phyloP scores from a whole-genome alignment of 2,329 filamentous ascomycete genomes.

The Septoria linicola region DNA sequence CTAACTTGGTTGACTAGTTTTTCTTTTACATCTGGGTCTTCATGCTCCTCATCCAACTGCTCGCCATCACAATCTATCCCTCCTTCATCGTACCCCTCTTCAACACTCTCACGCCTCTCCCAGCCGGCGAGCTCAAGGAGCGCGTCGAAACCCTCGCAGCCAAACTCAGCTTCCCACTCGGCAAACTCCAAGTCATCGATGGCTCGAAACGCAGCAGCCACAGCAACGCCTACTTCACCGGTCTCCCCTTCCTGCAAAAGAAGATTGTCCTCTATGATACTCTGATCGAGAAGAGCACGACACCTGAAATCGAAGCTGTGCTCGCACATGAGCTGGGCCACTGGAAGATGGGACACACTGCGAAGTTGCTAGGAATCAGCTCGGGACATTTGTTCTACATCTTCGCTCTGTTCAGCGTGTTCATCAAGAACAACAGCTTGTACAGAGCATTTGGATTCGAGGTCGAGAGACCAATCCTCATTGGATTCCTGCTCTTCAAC shows the following conservation, averaged over 20 bases:
- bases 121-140: constrained; percentile 83
- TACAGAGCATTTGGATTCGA: constrained; percentile 90
- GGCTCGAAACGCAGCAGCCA: constrained; percentile 85
- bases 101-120: constrained; percentile 93
- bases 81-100: constrained; percentile 92
- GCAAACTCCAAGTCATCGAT: constrained; percentile 92
- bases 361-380: constrained; percentile 76
- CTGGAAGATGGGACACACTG: constrained; percentile 95
- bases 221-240: constrained; percentile 94
- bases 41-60: constrained; percentile 81
- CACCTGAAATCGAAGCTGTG: constrained; percentile 90
- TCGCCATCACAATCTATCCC: constrained; percentile 94
- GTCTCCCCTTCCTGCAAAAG: constrained; percentile 98
- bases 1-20: constrained; percentile 52
- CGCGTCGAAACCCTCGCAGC: constrained; percentile 81
- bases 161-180: constrained; percentile 84
- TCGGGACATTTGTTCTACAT: constrained; percentile 94
- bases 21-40: constrained; percentile 99
- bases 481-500: constrained; percentile 96
- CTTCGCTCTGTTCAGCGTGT: constrained; percentile 93
- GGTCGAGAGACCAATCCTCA: constrained; percentile 81
- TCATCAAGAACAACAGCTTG: constrained; percentile 90
- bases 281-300: constrained; percentile 89
- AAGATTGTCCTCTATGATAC: constrained; percentile 99
- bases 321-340: constrained; percentile 94